Percentiles rank a stretch among this genome's conserved stretches.
phyloP scores from a whole-genome alignment of 2,329 filamentous ascomycete species.

The Pseudogymnoascus sp. region DNA sequence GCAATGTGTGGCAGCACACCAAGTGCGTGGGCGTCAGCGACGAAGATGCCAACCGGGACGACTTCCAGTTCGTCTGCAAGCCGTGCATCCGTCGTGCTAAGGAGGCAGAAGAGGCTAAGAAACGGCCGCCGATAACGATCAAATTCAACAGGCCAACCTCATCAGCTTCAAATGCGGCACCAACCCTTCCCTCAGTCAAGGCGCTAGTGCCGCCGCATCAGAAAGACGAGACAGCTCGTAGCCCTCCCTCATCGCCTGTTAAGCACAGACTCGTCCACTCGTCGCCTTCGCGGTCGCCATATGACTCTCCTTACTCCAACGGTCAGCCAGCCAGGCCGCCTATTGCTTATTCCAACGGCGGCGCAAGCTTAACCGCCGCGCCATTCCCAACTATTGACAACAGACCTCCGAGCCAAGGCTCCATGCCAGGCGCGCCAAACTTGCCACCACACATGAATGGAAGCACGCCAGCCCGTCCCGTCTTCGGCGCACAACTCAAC shows the following conservation, averaged over 20 bases:
- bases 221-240: background rate
- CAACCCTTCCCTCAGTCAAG: background rate
- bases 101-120: constrained; percentile 50
- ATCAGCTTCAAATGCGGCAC: constrained; percentile 33
- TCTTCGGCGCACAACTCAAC: constrained; percentile 14
- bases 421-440: background rate
- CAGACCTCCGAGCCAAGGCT: background rate
- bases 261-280: constrained; percentile 4
- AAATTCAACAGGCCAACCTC: constrained; percentile 43
- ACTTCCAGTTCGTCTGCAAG: constrained; percentile 80
- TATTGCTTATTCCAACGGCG: background rate
- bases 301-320: constrained; percentile 14
- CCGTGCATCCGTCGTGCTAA: constrained; percentile 65
- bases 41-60: constrained; percentile 68
- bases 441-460: constrained; percentile 2
- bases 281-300: background rate
- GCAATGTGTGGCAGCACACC: constrained; percentile 95
- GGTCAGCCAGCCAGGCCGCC: constrained; percentile 10
- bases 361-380: background rate
- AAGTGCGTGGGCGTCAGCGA: constrained; percentile 77
- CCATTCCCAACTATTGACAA: background rate
- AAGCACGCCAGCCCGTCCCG: constrained; percentile 9
- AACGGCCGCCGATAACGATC: constrained; percentile 48
- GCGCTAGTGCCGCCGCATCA: background rate
- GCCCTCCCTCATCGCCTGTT: background rate